Evolutionary conservation across 2,329 filamentous ascomycete genomes (phyloP).

Genomic region (Trichoderma sp.): DNA sequence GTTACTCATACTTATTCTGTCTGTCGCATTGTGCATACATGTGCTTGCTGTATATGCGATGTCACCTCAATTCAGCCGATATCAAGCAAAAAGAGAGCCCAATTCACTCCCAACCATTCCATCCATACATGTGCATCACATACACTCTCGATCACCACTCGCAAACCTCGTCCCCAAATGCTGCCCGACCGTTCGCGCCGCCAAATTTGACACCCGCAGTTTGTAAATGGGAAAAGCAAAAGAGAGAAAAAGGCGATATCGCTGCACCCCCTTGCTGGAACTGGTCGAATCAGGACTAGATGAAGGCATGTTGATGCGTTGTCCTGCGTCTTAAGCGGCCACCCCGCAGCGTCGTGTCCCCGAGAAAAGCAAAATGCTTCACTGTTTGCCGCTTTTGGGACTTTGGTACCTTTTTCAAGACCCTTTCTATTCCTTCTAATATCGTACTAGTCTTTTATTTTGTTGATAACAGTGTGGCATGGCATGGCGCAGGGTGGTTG

Average conservation of each 20-base stretch:
- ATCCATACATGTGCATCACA: background rate
- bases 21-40: background rate
- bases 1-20: background rate
- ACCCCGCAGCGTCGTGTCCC: constrained; percentile 11
- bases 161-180: background rate
- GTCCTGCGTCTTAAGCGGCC: constrained; percentile 20
- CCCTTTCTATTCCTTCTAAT: background rate
- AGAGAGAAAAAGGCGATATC: background rate
- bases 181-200: background rate
- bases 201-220: background rate
- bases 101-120: constrained; percentile 20
- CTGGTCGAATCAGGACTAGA: background rate
- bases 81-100: background rate
- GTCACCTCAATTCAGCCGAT: background rate
- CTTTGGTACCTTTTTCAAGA: background rate
- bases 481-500: background rate
- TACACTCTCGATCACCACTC: background rate
- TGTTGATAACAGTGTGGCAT: background rate
- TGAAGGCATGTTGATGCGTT: constrained; percentile 20
- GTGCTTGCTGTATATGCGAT: background rate
- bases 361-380: background rate
- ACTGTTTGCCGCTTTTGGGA: background rate
- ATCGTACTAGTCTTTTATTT: background rate
- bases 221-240: background rate
- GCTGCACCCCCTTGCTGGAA: background rate